Conservation (phyloP, 2,329 filamentous ascomycete species). For the Clarireedia hainanense region DNA sequence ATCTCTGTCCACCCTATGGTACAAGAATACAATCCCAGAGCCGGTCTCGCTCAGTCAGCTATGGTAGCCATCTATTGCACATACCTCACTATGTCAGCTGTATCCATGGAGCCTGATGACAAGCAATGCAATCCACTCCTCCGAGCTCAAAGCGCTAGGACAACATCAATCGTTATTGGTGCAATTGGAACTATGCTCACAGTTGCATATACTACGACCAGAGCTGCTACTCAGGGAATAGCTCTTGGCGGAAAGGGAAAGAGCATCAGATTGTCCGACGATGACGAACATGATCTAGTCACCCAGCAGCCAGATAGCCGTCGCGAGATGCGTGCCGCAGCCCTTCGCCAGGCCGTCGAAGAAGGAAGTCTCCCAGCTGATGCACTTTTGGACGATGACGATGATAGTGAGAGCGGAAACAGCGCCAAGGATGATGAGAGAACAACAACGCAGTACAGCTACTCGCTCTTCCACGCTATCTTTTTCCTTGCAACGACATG, state of each 20-base stretch:
- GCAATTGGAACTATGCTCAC: constrained; percentile 95
- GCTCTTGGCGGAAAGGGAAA: constrained; percentile 58
- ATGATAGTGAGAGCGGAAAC: constrained; percentile 51
- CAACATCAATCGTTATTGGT: constrained; percentile 83
- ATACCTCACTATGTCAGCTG: constrained; percentile 94
- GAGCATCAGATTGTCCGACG: constrained; percentile 54
- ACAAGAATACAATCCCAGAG: constrained; percentile 87
- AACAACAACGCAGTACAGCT: constrained; percentile 87
- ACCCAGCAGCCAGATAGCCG: constrained; percentile 73
- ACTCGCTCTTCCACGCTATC: constrained; percentile 91
- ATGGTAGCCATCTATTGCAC: constrained; percentile 98
- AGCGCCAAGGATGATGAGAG: constrained; percentile 80
- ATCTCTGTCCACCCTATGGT: constrained; percentile 85
- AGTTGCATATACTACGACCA: constrained; percentile 93
- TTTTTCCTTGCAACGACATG: constrained; percentile 95
- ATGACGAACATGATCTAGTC: constrained; percentile 82
- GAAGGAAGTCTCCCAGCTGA: constrained; percentile 88
- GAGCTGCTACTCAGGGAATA: constrained; percentile 84
- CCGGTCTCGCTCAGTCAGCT: constrained; percentile 90
- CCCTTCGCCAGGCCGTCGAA: constrained; percentile 83
- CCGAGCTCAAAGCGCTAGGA: constrained; percentile 76
- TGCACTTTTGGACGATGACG: constrained; percentile 67
- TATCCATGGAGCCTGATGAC: constrained; percentile 97
- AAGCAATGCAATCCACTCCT: constrained; percentile 90
- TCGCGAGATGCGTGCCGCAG: constrained; percentile 87